phyloP scores from a whole-genome alignment of 1,284 basidiomycete species.

The Pseudozyma hubeiensis region DNA sequence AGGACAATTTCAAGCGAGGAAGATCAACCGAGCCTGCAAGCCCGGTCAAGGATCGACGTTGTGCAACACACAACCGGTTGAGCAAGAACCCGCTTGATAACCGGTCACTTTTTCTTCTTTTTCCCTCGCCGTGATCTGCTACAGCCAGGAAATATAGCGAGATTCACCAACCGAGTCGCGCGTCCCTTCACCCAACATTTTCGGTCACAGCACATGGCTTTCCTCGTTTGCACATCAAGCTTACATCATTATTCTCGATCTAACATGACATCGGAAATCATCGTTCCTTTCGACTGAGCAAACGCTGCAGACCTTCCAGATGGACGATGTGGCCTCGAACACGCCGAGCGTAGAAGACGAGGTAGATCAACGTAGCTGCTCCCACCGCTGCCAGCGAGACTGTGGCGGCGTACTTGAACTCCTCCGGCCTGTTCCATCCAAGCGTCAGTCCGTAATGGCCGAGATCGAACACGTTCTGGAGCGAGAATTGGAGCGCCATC shows the following conservation, averaged over 20 bases:
- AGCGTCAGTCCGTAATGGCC: constrained; percentile 59
- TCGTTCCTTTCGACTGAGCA: constrained; percentile 40
- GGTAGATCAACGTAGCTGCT: constrained; percentile 52
- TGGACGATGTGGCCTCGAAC: constrained; percentile 61
- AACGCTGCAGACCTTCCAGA: constrained; percentile 42
- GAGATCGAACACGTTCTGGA: constrained; percentile 55
- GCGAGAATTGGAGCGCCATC: constrained; percentile 54
- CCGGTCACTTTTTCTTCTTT: constrained; percentile 3
- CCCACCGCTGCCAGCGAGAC: constrained; percentile 49
- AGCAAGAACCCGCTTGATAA: constrained; percentile 12
- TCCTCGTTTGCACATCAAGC: neutral
- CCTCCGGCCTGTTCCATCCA: constrained; percentile 43
- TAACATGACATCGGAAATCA: neutral
- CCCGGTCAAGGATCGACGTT: neutral
- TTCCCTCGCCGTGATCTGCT: neutral
- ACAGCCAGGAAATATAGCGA: constrained; percentile 6
- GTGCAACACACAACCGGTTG: constrained; percentile 6
- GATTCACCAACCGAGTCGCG: constrained; percentile 17
- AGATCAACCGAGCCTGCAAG: constrained; percentile 21
- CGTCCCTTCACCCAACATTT: constrained; percentile 11
- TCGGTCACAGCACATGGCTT: constrained; percentile 11
- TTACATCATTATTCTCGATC: neutral
- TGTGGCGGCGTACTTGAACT: constrained; percentile 59
- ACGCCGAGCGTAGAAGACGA: constrained; percentile 51
- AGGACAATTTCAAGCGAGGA: constrained; percentile 22